phyloP scores from a whole-genome alignment of 2,329 filamentous ascomycete species.

The Teratosphaeria epicoccoides region DNA sequence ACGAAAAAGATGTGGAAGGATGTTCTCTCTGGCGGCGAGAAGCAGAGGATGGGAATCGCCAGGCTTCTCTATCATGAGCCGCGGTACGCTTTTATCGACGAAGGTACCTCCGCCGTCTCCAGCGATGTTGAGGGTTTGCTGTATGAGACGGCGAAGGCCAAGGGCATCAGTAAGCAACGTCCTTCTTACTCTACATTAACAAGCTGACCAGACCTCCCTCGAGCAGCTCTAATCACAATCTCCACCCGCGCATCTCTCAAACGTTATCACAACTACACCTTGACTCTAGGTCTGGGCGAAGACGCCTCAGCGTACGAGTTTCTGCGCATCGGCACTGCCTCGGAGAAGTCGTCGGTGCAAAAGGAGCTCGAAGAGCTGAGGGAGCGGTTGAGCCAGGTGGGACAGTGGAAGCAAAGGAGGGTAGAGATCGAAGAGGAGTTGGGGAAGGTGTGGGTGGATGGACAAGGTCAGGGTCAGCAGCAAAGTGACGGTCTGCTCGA shows the following conservation, averaged over 20 bases:
- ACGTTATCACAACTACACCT: conserved; percentile 87
- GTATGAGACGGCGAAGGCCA: conserved; percentile 87
- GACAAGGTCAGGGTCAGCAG: neutral
- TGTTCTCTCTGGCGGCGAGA: conserved; percentile 92
- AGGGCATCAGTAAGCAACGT: conserved; percentile 68
- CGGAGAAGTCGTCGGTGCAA: conserved; percentile 87
- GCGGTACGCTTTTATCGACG: conserved; percentile 85
- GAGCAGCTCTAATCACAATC: conserved; percentile 81
- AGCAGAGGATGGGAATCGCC: conserved; percentile 89
- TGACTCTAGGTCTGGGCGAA: conserved; percentile 71
- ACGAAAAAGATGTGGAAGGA: conserved; percentile 98
- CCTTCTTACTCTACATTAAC: neutral
- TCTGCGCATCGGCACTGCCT: conserved; percentile 83
- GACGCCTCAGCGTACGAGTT: conserved; percentile 83
- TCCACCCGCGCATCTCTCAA: conserved; percentile 90
- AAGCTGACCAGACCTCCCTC: neutral
- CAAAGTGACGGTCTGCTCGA: neutral
- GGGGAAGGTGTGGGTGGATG: conserved; percentile 47
- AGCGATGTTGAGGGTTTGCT: conserved; percentile 88
- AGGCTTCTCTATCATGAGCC: conserved; percentile 90
- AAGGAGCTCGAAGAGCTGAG: conserved; percentile 78
- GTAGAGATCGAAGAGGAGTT: conserved; percentile 78
- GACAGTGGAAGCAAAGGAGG: conserved; percentile 68
- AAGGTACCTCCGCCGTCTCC: conserved; percentile 88
- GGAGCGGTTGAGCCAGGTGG: conserved; percentile 69